Base-by-base conservation (phyloP, 2,329 filamentous ascomycete genomes). In the Neopestalotiopsis sp. region DNA sequence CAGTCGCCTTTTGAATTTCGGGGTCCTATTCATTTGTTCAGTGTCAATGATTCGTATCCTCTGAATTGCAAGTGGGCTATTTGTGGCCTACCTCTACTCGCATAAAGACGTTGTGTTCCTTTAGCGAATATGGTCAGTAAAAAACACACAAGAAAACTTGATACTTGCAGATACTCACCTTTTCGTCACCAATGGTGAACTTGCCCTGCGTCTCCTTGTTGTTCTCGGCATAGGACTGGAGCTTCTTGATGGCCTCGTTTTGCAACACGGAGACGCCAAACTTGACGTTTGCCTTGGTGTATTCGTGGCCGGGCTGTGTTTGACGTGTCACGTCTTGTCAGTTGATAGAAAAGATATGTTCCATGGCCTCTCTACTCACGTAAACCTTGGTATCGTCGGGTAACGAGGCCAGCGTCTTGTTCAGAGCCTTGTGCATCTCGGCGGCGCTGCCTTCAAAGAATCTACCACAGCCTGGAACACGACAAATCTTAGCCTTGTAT, bases 31-130 rank as follows among this genome's bases (percentile, higher is more conserved):
- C 4, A 28, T 20, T 52, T 32, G 7, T 32, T 12, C 24, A 4
- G 34, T 28, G 34, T 28, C 7, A 14, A 68, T 77, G 34, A 9
- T 10, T 13, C 75, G 70, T 42, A 13, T 14, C 20, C n/a, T 7
- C 7, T 2, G 6, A 14, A 4, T 28, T n/a, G 57, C 7, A 52
- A 52, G 12, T 59, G 24, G 24, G 3, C 9, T 12, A 0, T 30
- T 28, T 7, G 17, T 34, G 6, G 81, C 89, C 84, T 83, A 94
- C 92, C 74, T 92, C 85, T 45, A 97, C 87, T 73, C 93, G 89
- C 96, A 99, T 98, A 77, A 99, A 99, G 1, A 97, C 94, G 76
- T 99, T 99, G 80, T 98, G 94, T 82, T 93, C 84, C 93, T 95
- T 71, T 65, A 70, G 70, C 63, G 14, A 4, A 52, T 24, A 4